These are phyloP conservation scores for Candida oleophila DNA, from an alignment of 805 yeast species.

Conservation along the genomic window DNA sequence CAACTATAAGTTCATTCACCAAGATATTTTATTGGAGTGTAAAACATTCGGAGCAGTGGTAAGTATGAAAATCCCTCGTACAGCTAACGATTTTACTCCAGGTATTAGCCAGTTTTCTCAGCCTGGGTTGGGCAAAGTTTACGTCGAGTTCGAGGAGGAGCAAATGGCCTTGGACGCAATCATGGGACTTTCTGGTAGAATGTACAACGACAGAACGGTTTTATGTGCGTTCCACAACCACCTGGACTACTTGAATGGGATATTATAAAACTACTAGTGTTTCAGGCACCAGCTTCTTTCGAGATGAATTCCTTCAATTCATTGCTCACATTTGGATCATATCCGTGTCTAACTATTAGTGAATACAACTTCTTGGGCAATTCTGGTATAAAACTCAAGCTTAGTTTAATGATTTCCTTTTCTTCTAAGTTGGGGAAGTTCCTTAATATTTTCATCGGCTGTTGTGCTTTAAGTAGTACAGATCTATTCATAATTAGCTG, in stretches of 20 bases:
- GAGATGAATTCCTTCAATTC: conserved; percentile 24
- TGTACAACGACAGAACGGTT: conserved; percentile 67
- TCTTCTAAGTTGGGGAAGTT: conserved; percentile 73
- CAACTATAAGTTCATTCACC: conserved; percentile 47
- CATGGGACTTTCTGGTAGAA: conserved; percentile 61
- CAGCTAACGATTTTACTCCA: conserved; percentile 48
- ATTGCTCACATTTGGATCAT: conserved; percentile 45
- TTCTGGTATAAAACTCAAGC: conserved; percentile 75
- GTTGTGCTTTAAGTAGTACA: conserved; percentile 53
- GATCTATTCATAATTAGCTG: conserved; percentile 72
- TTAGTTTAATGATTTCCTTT: conserved; percentile 70
- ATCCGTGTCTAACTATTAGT: conserved; percentile 60
- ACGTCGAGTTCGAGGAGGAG: conserved; percentile 56
- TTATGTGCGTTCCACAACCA: conserved; percentile 63
- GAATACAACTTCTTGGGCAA: conserved; percentile 68
- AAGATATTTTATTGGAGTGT: conserved; percentile 53
- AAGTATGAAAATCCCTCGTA: conserved; percentile 62
- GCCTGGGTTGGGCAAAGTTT: conserved; percentile 72
- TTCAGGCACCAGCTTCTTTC: conserved; percentile 1
- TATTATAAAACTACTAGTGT: background rate
- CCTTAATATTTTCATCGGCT: conserved; percentile 74
- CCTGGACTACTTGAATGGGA: conserved; percentile 49
- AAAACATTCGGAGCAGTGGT: conserved; percentile 50
- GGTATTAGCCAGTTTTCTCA: conserved; percentile 36
- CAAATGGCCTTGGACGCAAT: conserved; percentile 56